phyloP scores from a whole-genome alignment of 2,329 filamentous ascomycete species.

The Pseudocercospora vitis region DNA sequence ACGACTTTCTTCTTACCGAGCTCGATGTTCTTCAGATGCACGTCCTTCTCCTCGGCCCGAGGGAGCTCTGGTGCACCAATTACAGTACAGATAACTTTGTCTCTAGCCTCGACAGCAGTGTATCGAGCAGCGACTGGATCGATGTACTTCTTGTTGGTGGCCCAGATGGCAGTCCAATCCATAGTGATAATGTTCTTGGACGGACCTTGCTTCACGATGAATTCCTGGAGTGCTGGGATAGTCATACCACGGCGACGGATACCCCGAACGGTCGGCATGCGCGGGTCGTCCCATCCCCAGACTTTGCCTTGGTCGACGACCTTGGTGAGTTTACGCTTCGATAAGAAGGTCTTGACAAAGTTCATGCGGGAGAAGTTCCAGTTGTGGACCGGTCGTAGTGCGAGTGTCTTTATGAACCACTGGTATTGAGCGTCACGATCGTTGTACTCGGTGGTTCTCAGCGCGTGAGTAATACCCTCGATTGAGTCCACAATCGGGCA shows the following conservation, averaged over 20 bases:
- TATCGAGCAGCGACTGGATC: slow-evolving; percentile 51
- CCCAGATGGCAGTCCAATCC: slow-evolving; percentile 71
- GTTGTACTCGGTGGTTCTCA: slow-evolving; percentile 83
- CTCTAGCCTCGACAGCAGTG: slow-evolving; percentile 63
- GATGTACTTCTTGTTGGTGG: slow-evolving; percentile 55
- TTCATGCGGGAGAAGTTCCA: slow-evolving; percentile 85
- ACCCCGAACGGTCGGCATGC: slow-evolving; percentile 81
- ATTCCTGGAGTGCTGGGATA: slow-evolving; percentile 74
- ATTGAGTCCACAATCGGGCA: slow-evolving; percentile 78
- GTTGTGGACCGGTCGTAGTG: slow-evolving; percentile 74
- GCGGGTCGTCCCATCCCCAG: slow-evolving; percentile 82
- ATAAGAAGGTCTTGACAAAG: slow-evolving; percentile 78
- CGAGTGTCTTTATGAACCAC: slow-evolving; percentile 76
- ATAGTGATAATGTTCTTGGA: slow-evolving; percentile 80
- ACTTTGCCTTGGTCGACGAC: slow-evolving; percentile 74
- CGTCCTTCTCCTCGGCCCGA: slow-evolving; percentile 72
- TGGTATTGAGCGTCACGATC: slow-evolving; percentile 84
- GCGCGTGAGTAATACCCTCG: slow-evolving; percentile 80
- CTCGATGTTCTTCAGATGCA: slow-evolving; percentile 84
- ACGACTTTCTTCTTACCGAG: slow-evolving; percentile 83
- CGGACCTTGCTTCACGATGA: slow-evolving; percentile 81
- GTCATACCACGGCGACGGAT: slow-evolving; percentile 77
- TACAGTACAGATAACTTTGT: slow-evolving; percentile 56
- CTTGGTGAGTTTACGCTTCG: slow-evolving; percentile 83
- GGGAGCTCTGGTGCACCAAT: slow-evolving; percentile 38